Base-by-base conservation (phyloP, 306 rosid genomes). In the Clitoria ternatea region DNA sequence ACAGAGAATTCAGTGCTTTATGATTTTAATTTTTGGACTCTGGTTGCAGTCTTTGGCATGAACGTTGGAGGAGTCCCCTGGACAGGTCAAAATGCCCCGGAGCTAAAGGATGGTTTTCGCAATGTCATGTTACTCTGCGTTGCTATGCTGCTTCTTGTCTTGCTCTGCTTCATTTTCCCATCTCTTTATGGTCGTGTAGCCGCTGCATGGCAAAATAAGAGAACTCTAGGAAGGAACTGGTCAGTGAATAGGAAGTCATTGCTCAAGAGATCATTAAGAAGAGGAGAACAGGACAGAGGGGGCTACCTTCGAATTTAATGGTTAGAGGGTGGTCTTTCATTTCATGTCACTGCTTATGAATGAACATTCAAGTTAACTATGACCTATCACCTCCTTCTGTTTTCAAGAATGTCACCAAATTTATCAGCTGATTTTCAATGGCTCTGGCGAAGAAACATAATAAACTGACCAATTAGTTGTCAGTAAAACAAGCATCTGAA, bases 11-110 rank as follows among this genome's bases (percentile, higher is more conserved):
- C 64, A 11, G 19, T 33, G 18, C 61, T 23, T 54, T 26, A 10
- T 70, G 64, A 18, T 66, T 61, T 63, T 71, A 63, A 13, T 47
- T 40, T 68, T 61, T 63, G 57, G 29, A 59, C 54, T 62, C 10
- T 64, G 45, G 20, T 49, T 54, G 73, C 95, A 94, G 97, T 91
- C 33, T 94, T 94, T 67, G 97, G 98, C 78, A 94, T 94, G 98
- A 94, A 91, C 70, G 98, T 94, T 6, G 96, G 96, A 23, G 97
- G 97, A 74, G 95, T 91, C 81, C 98, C 98, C 26, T 94, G 98
- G 98, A 94, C 97, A 1, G 92, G 80, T 32, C 96, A 90, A 69
- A 81, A 61, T 22, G 35, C 74, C 35, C 88, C 95, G 0, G 79
- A 47, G 23, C 68, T 83, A 47, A 84, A 83, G 45, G 78, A 94